phyloP scores from a whole-genome alignment of 257 asterid genomes.

The Solanum sejunctum region DNA sequence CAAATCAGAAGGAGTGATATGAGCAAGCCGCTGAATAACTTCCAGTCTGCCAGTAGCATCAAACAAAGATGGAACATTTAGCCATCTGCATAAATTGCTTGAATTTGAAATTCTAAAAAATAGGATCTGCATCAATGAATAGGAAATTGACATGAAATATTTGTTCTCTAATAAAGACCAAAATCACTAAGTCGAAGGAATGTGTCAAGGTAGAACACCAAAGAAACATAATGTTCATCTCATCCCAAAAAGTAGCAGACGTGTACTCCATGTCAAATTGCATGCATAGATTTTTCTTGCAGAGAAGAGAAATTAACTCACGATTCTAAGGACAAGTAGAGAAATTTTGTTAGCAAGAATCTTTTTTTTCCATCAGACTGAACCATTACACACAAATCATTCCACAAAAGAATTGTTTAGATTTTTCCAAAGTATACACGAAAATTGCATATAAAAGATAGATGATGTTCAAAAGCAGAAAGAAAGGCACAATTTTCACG shows the following conservation, averaged over 20 bases:
- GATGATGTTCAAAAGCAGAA: not conserved
- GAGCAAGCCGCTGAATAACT: slow-evolving; percentile 92
- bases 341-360: not conserved
- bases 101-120: not conserved
- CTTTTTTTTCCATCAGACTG: not conserved
- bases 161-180: not conserved
- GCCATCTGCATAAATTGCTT: not conserved
- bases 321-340: not conserved
- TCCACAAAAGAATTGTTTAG: not conserved
- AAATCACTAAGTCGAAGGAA: not conserved
- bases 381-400: not conserved
- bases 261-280: not conserved
- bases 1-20: slow-evolving; percentile 82
- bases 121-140: not conserved
- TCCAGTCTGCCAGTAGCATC: slow-evolving; percentile 55
- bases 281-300: not conserved
- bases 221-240: not conserved
- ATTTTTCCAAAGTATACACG: not conserved
- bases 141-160: not conserved
- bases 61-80: not conserved
- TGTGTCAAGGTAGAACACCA: not conserved
- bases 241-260: not conserved
- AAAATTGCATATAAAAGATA: not conserved
- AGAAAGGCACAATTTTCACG: not conserved
- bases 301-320: not conserved